phyloP scores from a whole-genome alignment of 495 filamentous ascomycete species.

The Annulohypoxylon moriforme region DNA sequence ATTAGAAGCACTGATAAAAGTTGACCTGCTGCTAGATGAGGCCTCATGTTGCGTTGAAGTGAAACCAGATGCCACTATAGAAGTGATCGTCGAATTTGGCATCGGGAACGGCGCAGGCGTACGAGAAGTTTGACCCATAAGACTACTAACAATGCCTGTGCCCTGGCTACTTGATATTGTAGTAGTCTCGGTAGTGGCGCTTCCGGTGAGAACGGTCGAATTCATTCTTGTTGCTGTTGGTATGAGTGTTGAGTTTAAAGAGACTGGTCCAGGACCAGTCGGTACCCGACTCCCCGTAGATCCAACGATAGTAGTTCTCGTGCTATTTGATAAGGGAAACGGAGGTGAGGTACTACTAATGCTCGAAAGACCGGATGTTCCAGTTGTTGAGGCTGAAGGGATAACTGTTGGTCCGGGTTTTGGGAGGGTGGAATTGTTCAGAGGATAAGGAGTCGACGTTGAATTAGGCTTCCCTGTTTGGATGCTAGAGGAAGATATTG shows the following conservation, averaged over 20 bases:
- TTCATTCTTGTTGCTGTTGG: slow-evolving; percentile 14
- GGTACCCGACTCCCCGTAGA: slow-evolving; percentile 29
- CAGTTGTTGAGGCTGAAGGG: slow-evolving; percentile 2
- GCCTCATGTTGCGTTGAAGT: slow-evolving; percentile 10
- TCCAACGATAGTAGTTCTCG: slow-evolving; percentile 16
- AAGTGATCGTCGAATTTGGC: slow-evolving; percentile 35
- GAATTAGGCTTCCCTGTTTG: background rate
- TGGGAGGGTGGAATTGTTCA: slow-evolving; percentile 39
- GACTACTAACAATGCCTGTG: slow-evolving; percentile 14
- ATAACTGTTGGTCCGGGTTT: slow-evolving; percentile 21
- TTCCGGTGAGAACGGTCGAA: slow-evolving; percentile 10
- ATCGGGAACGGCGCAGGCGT: slow-evolving; percentile 39
- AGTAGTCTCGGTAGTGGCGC: background rate
- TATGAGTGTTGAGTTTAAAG: slow-evolving; percentile 10
- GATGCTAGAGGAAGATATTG: slow-evolving; percentile 6
- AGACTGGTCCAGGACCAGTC: slow-evolving; percentile 28
- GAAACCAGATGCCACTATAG: background rate
- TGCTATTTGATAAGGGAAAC: slow-evolving; percentile 42
- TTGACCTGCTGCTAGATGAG: slow-evolving; percentile 15
- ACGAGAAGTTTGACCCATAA: slow-evolving; percentile 10
- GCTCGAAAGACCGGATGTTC: background rate
- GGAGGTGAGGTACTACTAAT: slow-evolving; percentile 22
- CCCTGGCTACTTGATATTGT: slow-evolving; percentile 3
- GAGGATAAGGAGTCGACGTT: slow-evolving; percentile 13
- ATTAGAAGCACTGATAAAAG: background rate